Evolutionary conservation across 75 land plant species (phyloP).

Genomic region (Pinus albicaulis): DNA sequence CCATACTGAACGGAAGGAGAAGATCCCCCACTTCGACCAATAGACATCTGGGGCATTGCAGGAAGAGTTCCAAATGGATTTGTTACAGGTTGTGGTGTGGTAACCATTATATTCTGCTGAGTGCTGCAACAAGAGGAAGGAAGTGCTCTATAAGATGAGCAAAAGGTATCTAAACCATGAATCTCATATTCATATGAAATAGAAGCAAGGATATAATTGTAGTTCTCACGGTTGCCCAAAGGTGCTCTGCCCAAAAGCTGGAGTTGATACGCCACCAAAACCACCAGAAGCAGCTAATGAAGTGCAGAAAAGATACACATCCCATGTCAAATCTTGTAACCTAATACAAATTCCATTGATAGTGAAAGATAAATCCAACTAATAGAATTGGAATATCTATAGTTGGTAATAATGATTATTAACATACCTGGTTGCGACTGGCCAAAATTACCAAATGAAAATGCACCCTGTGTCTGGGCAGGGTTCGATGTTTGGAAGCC

Average conservation of each 20-base stretch:
- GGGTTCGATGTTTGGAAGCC: slow-evolving; percentile 42
- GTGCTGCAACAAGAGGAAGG: slow-evolving; percentile 36
- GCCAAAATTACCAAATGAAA: slow-evolving; percentile 48
- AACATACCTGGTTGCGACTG: slow-evolving; percentile 44
- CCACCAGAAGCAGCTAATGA: slow-evolving; percentile 24
- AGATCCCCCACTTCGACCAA: slow-evolving; percentile 74
- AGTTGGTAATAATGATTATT: background rate
- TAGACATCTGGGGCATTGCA: slow-evolving; percentile 93
- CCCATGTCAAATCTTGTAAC: background rate
- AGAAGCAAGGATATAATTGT: background rate
- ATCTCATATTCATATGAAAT: background rate
- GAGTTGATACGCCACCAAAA: slow-evolving; percentile 33
- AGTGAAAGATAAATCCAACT: slow-evolving; percentile 1
- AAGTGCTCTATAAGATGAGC: background rate
- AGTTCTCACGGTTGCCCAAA: slow-evolving; percentile 48
- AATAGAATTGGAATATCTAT: background rate
- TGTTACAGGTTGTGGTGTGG: slow-evolving; percentile 49
- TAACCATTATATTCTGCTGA: slow-evolving; percentile 33
- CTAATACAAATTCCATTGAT: background rate
- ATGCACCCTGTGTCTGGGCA: slow-evolving; percentile 26
- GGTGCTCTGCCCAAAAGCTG: slow-evolving; percentile 31
- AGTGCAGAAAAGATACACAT: slow-evolving; percentile 2
- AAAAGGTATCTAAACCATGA: background rate
- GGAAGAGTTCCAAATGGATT: slow-evolving; percentile 97
- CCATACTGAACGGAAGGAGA: slow-evolving; percentile 96